Base-by-base conservation (phyloP, 768 basidiomycete genomes). In the Suillus hirtellus region DNA sequence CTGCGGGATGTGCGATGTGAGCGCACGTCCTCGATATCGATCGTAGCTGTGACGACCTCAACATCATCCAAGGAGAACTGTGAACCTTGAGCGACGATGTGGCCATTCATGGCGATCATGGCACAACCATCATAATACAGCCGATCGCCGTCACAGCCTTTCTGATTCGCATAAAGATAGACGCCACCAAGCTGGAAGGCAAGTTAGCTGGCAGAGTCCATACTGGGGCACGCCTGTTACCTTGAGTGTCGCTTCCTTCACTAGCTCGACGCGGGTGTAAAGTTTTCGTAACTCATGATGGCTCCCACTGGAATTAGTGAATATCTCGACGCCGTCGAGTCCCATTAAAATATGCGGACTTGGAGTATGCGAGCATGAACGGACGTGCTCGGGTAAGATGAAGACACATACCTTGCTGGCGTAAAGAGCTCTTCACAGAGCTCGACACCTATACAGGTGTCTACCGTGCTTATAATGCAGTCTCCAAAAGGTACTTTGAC, bases 251-350 rank as follows among this genome's bases (percentile, higher is more conserved):
- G 97, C 97, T 72, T 98, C 97, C 71, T 93, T 95, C 78, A 99
- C 98, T 12, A 99, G 81, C 65, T 99, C 95, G 1, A 99, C 86
- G 8, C 97, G 87, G 9, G 86, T 87, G 71, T 94, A 86, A 31
- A 99, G 83, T 76, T 99, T 99, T n/a, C 97, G 89, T 31, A 99
- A 87, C 73, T 99, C 97, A 71, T 99, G 97, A 72, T 99, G 97
- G 75, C 94, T 96, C 5, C 95, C 97, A 66, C 93, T 96, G 1
- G 97, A 99, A 77, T 99, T 99, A 10, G 96, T 98, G 73, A 99
- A 98, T 58, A 99, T 97, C 76, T 99, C 97, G 9, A 98, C 96
- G 6, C 97, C 97, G 70, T 99, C 96, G 10, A 99, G 85, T 8
- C 96, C 97, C 97, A 99, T 99, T 14, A 89, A 78, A 62, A 98